Conservation (phyloP, 2,329 filamentous ascomycete species). For the Drechmeria coniospora region DNA sequence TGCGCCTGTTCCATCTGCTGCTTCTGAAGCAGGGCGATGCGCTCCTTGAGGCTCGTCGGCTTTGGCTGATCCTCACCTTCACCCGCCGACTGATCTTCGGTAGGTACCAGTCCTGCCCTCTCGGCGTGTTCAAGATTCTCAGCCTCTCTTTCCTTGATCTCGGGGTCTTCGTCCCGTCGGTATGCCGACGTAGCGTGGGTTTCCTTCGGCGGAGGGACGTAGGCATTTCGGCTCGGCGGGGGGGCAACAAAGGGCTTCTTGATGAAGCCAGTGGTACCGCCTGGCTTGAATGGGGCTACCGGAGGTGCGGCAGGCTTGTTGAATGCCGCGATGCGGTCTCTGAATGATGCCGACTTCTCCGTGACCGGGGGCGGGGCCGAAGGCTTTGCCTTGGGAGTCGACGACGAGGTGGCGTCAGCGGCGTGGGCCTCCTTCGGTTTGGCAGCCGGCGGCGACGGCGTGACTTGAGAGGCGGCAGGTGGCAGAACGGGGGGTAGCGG, state of each 20-base stretch:
- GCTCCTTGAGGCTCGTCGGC: slow-evolving; percentile 83
- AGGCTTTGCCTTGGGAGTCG: slow-evolving; percentile 21
- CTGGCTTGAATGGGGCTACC: slow-evolving; percentile 77
- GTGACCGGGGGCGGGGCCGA: slow-evolving; percentile 48
- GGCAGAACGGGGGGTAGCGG: too few species aligned
- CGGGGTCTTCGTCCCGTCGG: slow-evolving; percentile 73
- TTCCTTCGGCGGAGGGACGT: slow-evolving; percentile 62
- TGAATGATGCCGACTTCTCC: slow-evolving; percentile 76
- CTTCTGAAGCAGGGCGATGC: slow-evolving; percentile 84
- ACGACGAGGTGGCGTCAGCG: slow-evolving; percentile 12
- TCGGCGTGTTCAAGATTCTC: slow-evolving; percentile 54
- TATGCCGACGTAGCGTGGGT: slow-evolving; percentile 61
- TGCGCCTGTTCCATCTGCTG: slow-evolving; percentile 84
- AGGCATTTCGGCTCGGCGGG: slow-evolving; percentile 83
- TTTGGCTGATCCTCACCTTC: slow-evolving; percentile 72
- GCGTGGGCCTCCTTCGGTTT: slow-evolving; percentile 26
- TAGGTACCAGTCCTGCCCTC: slow-evolving; percentile 43
- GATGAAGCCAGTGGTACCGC: slow-evolving; percentile 52
- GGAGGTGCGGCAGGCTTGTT: slow-evolving; percentile 80
- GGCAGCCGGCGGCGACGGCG: slow-evolving; percentile 9
- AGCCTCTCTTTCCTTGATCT: slow-evolving; percentile 47
- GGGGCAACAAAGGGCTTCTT: slow-evolving; percentile 96
- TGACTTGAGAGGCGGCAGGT: too few species aligned
- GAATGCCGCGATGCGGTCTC: slow-evolving; percentile 91
- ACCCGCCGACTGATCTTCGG: slow-evolving; percentile 26